Conservation (phyloP, 257 asterid species). For the Gentiana straminea region DNA sequence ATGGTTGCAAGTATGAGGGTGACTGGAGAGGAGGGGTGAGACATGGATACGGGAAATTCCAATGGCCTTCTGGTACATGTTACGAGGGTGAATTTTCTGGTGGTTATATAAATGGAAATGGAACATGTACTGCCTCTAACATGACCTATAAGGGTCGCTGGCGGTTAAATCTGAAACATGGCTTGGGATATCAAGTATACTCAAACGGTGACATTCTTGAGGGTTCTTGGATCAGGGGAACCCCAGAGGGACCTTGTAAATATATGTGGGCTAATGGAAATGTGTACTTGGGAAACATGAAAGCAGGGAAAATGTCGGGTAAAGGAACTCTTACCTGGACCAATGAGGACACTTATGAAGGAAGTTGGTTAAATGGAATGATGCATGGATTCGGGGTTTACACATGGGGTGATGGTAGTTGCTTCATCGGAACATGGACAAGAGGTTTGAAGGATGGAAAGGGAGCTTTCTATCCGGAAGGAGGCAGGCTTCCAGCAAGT, state of each 20-base stretch:
- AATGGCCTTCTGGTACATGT: conserved; percentile 68
- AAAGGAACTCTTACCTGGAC: conserved; percentile 89
- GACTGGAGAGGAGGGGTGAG: conserved; percentile 90
- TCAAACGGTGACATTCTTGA: conserved; percentile 69
- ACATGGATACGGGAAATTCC: conserved; percentile 66
- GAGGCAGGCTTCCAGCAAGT: conserved; percentile 50
- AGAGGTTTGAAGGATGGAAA: conserved; percentile 84
- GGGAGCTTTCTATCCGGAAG: conserved; percentile 80
- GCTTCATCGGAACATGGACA: conserved; percentile 85
- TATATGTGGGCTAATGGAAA: conserved; percentile 79
- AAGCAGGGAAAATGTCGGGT: conserved; percentile 78
- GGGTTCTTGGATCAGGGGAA: conserved; percentile 92
- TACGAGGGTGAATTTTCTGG: conserved; percentile 86
- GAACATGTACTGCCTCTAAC: conserved; percentile 39
- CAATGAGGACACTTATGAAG: conserved; percentile 67
- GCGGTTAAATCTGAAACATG: conserved; percentile 77
- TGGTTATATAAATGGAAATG: conserved; percentile 68
- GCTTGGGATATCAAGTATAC: conserved; percentile 70
- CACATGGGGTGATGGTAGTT: conserved; percentile 74
- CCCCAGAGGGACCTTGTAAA: conserved; percentile 89
- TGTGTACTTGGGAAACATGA: conserved; percentile 72
- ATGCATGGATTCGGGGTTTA: conserved; percentile 87
- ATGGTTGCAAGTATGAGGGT: conserved; percentile 78
- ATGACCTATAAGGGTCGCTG: conserved; percentile 66
- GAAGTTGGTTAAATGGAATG: conserved; percentile 66